These are phyloP conservation scores for Pulveroboletus sp. DNA, from an alignment of 768 basidiomycete genomes.

Conservation along the genomic window DNA sequence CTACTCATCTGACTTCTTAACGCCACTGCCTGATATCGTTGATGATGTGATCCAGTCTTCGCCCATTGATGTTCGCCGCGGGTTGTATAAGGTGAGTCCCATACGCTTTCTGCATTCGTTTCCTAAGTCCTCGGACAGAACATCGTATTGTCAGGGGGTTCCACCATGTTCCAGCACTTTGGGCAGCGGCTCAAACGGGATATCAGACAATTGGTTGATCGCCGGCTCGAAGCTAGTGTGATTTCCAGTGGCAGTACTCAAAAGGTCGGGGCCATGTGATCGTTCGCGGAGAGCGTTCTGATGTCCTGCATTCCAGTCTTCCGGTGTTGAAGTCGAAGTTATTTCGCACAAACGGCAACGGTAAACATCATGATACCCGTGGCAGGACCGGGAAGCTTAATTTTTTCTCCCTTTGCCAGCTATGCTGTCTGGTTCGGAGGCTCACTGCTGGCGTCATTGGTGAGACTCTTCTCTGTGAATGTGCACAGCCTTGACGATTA, in stretches of 20 bases:
- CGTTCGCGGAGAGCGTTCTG: background rate
- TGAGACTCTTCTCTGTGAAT: conserved; percentile 33
- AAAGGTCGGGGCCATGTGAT: conserved; percentile 48
- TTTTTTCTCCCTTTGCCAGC: conserved; percentile 32
- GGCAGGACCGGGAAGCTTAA: conserved; percentile 2
- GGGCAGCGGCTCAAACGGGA: conserved; percentile 96
- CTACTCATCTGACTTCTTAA: conserved; percentile 94
- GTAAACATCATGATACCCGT: conserved; percentile 34
- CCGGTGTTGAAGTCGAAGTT: conserved; percentile 96
- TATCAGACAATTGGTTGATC: conserved; percentile 90
- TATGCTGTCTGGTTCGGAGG: conserved; percentile 99
- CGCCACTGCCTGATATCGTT: conserved; percentile 92
- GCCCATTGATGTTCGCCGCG: conserved; percentile 95
- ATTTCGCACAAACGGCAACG: conserved; percentile 97
- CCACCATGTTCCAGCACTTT: conserved; percentile 99
- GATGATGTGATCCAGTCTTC: conserved; percentile 94
- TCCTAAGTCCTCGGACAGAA: conserved; percentile 50
- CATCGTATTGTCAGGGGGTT: conserved; percentile 94
- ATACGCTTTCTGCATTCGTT: background rate
- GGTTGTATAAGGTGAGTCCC: conserved; percentile 81
- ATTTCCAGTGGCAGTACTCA: conserved; percentile 67
- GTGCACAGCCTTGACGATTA: conserved; percentile 1
- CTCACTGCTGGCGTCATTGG: conserved; percentile 87
- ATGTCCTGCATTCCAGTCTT: conserved; percentile 53
- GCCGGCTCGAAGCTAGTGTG: conserved; percentile 75